Percentiles rank a stretch among this genome's conserved stretches.
These are phyloP conservation scores for Curvularia sp. DNA, from an alignment of 2,329 filamentous ascomycete genomes.

Conservation along the genomic window DNA sequence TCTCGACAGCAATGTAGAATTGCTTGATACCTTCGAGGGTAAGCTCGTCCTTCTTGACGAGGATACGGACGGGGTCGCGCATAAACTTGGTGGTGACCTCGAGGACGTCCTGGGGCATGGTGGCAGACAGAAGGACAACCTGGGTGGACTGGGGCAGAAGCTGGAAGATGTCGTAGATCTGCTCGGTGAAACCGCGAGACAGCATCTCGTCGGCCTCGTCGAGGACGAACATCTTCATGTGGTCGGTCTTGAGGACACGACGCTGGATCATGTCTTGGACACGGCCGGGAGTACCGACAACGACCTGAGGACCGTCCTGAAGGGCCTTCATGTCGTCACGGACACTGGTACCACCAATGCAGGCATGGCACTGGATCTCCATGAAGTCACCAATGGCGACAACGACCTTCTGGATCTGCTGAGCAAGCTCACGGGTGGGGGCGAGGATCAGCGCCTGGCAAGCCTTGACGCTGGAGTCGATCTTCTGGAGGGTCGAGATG, in stretches of 20 bases:
- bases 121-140: constrained; percentile 96
- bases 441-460: constrained; percentile 98
- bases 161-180: constrained; percentile 99
- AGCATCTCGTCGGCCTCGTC: constrained; percentile 99
- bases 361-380: constrained; percentile 98
- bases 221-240: constrained; percentile 99
- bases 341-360: constrained; percentile 97
- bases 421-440: constrained; percentile 96
- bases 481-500: constrained; percentile 98
- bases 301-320: constrained; percentile 93
- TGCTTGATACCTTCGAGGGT: constrained; percentile 99
- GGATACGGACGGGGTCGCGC: constrained; percentile 97
- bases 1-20: constrained; percentile 99
- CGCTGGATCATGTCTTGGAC: constrained; percentile 99
- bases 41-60: constrained; percentile 99
- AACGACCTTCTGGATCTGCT: constrained; percentile 99
- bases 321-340: constrained; percentile 99
- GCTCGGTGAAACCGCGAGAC: constrained; percentile 98
- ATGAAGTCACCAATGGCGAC: constrained; percentile 99
- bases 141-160: constrained; percentile 97
- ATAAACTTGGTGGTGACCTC: constrained; percentile 99
- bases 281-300: constrained; percentile 97
- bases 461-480: constrained; percentile 91
- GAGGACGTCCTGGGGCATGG: constrained; percentile 98
- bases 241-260: constrained; percentile 93